Evolutionary conservation across 169 alveolate species (phyloP), one percentile per base, ranked within the genome.

Genomic region (Eimeria maxima): DNA sequence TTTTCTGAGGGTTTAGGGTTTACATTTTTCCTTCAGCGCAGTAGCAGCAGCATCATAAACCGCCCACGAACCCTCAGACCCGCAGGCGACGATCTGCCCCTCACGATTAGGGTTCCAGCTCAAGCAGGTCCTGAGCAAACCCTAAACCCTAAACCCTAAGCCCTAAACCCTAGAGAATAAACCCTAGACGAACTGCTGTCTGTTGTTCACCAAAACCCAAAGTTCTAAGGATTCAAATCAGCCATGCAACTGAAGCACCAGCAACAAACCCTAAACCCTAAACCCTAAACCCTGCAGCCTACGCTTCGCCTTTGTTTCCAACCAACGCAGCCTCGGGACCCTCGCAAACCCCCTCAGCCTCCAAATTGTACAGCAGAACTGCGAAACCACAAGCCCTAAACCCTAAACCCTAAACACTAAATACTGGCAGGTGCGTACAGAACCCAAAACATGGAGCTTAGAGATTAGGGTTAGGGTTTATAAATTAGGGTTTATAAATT

Each of bases 71-170:
- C 89, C 89, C 67, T 38, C 89, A 44, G 89, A 38, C 11, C 67
- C 60, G 38, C 89, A 78, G 24, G 89, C 38, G 65, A 42, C 89
- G 44, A 78, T 42, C 18, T 45, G 47, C 38, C 89, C 89, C 33
- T 44, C 89, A 1, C 89, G 89, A 27, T 78, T 20, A 47, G 65
- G 60, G 24, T 78, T 78, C 89, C 89, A 78, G 33, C 89, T 78
- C 89, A 78, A 78, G 65, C 69, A 78, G 69, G 89, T 78, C 89
- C 89, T 78, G 89, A 44, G 22, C 65, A 78, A 53, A 44, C 38
- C 38, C 69, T 18, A 60, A 60, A 60, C 69, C 69, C 18, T 60
- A 60, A 60, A 60, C 69, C 69, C 69, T 60, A 60, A 60, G 0
- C 38, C 69, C n/a, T 27, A 14, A 53, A 11, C 60, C 10, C 10